Base-by-base conservation (phyloP, 192 early-diverging fungal species). In the Backusella morwellensis region DNA sequence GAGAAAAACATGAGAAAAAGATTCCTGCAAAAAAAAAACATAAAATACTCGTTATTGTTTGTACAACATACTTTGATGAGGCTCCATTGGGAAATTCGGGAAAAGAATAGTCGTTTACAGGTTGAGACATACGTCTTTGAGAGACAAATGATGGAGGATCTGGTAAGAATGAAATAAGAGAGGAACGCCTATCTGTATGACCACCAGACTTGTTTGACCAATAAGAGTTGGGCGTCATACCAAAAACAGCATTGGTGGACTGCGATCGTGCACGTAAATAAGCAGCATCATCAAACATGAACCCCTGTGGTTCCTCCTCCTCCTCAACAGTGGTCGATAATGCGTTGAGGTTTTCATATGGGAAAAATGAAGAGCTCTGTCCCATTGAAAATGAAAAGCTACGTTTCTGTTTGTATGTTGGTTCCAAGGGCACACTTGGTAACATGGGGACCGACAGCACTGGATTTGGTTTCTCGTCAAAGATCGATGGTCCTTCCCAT, bases 121-220 rank as follows among this genome's bases (percentile, higher is more conserved):
- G 68, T 41, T 70, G 68, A 36, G 68, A 70, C 68, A 70, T 70
- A 41, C 68, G 36, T 40, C 68, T 88, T 70, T 86, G 92, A 50
- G 90, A 87, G 21, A 86, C 88, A 21, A 88, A 87, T 8, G 90
- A 88, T 21, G 88, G 89, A 75, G 90, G 90, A 26, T 81, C 75
- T 47, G 68, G 38, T 70, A 70, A 70, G 36, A 70, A 70, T 7
- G 68, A 70, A 14, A 70, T 23, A 70, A 70, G 35, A 2, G 68
- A 70, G n/a, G 68, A 70, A 17, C 68, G 68, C 38, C 68, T 70
- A 70, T 38, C 35, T 35, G 29, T 68, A 68, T 26, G 66, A 36
- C 36, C 32, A 21, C 26, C 40, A 23, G 23, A 15, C 26, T 15
- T 59, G 36, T 40, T 38, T 41, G 36, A 35, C 36, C 54, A 52